Conservation (phyloP, 2,329 filamentous ascomycete species). For the Sclerotiophoma versabilis region DNA sequence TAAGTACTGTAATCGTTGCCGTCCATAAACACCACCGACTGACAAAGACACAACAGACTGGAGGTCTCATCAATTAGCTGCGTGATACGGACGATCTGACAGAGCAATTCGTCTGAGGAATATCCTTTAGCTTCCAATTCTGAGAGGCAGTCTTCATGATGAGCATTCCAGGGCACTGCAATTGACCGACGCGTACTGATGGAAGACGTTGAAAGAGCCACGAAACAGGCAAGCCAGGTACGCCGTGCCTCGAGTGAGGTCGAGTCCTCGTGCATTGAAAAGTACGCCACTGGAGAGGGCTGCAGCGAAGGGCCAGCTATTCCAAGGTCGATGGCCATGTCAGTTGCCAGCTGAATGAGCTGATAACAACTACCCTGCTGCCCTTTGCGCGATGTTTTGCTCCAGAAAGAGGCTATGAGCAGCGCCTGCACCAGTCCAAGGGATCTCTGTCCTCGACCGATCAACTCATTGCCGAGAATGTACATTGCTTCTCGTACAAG, state of each 20-base stretch:
- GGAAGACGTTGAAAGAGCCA: slow-evolving; percentile 30
- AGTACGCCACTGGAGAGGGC: slow-evolving; percentile 34
- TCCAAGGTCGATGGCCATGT: slow-evolving; percentile 40
- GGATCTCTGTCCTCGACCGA: slow-evolving; percentile 33
- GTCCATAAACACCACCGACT: slow-evolving; percentile 27
- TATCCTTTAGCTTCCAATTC: slow-evolving; percentile 28
- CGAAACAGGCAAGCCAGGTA: slow-evolving; percentile 40
- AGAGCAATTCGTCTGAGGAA: slow-evolving; percentile 28
- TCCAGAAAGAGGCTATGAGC: slow-evolving; percentile 34
- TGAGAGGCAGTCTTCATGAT: slow-evolving; percentile 32
- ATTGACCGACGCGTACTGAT: slow-evolving; percentile 30
- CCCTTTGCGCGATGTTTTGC: slow-evolving; percentile 27
- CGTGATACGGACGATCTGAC: slow-evolving; percentile 34
- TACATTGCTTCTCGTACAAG: slow-evolving; percentile 32
- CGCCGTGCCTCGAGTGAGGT: slow-evolving; percentile 35
- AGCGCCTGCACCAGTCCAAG: slow-evolving; percentile 40
- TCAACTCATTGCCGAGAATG: slow-evolving; percentile 31
- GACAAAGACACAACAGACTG: slow-evolving; percentile 28
- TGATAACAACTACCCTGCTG: slow-evolving; percentile 35
- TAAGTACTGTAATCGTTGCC: slow-evolving; percentile 31
- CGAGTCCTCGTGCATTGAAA: slow-evolving; percentile 27
- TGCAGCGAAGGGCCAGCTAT: slow-evolving; percentile 33
- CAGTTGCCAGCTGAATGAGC: slow-evolving; percentile 34
- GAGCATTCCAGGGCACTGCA: slow-evolving; percentile 30
- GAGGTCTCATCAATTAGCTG: slow-evolving; percentile 32